These are phyloP conservation scores for Phytophthora foliorum DNA, from an alignment of 352 stramenopile genomes.

Conservation along the genomic window DNA sequence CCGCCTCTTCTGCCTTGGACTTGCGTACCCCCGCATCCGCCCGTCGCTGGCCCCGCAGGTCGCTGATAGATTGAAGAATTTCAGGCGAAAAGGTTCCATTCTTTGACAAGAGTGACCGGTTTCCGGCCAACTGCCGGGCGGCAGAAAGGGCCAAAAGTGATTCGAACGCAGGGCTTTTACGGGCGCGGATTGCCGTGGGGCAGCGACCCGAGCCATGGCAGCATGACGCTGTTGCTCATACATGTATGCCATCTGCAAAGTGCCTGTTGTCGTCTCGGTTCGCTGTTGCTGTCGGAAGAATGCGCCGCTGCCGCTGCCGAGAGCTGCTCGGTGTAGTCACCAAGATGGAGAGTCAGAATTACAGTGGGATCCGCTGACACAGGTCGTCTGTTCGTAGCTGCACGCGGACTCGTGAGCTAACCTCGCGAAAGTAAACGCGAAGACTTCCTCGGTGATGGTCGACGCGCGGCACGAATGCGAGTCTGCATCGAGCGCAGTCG, in stretches of 20 bases:
- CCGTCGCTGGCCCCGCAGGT: background rate
- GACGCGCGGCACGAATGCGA: constrained; percentile 13
- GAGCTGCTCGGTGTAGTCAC: constrained; percentile 28
- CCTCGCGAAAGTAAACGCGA: background rate
- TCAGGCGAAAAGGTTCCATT: constrained; percentile 26
- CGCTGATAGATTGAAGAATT: constrained; percentile 44
- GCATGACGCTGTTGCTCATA: background rate
- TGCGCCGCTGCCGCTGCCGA: background rate
- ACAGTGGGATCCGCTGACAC: constrained; percentile 40
- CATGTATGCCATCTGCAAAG: background rate
- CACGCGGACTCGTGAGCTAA: background rate
- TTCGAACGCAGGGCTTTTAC: constrained; percentile 37
- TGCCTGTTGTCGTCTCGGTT: background rate
- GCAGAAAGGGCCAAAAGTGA: constrained; percentile 29
- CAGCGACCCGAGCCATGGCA: background rate
- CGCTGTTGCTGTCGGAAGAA: background rate
- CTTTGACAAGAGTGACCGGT: constrained; percentile 32
- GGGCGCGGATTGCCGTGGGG: constrained; percentile 23
- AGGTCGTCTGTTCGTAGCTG: constrained; percentile 14
- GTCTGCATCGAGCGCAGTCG: background rate
- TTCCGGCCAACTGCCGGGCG: constrained; percentile 1
- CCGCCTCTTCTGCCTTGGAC: constrained; percentile 1
- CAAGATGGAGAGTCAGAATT: constrained; percentile 38
- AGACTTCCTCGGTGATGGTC: background rate
- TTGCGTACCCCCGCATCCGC: constrained; percentile 31